These are phyloP conservation scores for Nakazawaea laoshanensis DNA, from an alignment of 805 yeast genomes.

Conservation along the genomic window DNA sequence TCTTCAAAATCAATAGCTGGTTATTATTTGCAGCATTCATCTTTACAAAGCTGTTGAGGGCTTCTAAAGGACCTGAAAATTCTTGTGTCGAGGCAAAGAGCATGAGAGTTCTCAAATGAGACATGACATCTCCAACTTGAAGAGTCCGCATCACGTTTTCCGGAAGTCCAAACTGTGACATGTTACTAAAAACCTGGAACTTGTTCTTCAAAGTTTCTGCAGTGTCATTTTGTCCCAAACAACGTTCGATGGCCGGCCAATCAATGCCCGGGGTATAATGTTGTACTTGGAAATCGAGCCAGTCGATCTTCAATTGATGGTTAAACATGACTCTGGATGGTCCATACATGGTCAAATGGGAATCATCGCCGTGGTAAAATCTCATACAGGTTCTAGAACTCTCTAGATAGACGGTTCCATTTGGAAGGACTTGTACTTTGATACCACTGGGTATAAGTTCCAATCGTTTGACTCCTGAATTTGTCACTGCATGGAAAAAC, in stretches of 20 bases:
- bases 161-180: constrained; percentile 55
- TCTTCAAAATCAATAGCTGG: constrained; percentile 16
- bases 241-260: constrained; percentile 35
- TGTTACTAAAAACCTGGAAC: constrained; percentile 35
- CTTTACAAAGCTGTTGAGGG: constrained; percentile 29
- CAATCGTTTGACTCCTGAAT: constrained; percentile 41
- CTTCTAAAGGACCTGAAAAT: constrained; percentile 36
- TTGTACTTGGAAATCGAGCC: constrained; percentile 53
- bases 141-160: constrained; percentile 59
- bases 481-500: constrained; percentile 43
- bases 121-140: constrained; percentile 75
- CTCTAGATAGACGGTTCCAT: constrained; percentile 46
- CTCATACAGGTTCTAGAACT: constrained; percentile 40
- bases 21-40: constrained; percentile 11
- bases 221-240: constrained; percentile 23
- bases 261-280: constrained; percentile 37
- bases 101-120: constrained; percentile 60
- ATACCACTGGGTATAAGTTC: constrained; percentile 42
- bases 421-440: constrained; percentile 43
- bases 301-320: constrained; percentile 57
- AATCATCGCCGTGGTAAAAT: constrained; percentile 60
- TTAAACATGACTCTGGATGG: constrained; percentile 55
- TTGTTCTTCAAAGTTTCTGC: constrained; percentile 15
- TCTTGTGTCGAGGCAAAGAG: constrained; percentile 13
- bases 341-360: constrained; percentile 55